Evolutionary conservation across 2,329 filamentous ascomycete species (phyloP), one percentile per base, ranked within the genome.

Genomic region (Celoporthe dispersa): DNA sequence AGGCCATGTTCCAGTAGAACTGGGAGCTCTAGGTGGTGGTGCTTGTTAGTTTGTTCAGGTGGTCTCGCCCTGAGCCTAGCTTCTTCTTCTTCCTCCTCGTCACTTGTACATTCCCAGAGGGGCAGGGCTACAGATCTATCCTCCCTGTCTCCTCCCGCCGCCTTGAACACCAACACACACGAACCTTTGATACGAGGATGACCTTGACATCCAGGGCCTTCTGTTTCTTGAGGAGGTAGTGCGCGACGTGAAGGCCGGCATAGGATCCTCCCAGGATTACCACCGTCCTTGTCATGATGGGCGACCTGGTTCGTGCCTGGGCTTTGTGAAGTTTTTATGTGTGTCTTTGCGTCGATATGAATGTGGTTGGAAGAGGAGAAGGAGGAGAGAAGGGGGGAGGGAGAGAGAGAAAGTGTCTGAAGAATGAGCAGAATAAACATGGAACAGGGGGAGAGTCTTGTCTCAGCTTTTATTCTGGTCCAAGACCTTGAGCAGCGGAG

Each of bases 1-100:
- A 83, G 35, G 86, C 86, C 6, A 88, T 68, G 77, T 88, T 88
- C 86, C 86, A 88, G 80, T 84, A 89, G 73, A 89, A 86, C 74
- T 89, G 86, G 72, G 81, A 84, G 73, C 84, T 88, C 84, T 88
- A 78, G 41, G n/a, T 8, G 6, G 7, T 44, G 41, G 41, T 22
- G 16, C 8, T 19, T 44, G 41, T 44, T 8, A 44, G 19, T 8
- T 44, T 44, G 16, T 19, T 8, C 19, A 44, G 19, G 41, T 22
- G 41, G 19, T 22, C 16, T 44, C 19, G 16, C 16, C 14, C 19
- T 39, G 1, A 22, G 19, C 6, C 19, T 16, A 35, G n/a, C n/a
- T n/a, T n/a, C n/a, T n/a, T n/a, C n/a, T n/a, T n/a, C n/a, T n/a
- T n/a, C n/a, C n/a, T n/a, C n/a, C n/a, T n/a, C n/a, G n/a, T n/a